Conservation (phyloP, 805 yeast genomes). For the Schwanniomyces polymorphus region DNA sequence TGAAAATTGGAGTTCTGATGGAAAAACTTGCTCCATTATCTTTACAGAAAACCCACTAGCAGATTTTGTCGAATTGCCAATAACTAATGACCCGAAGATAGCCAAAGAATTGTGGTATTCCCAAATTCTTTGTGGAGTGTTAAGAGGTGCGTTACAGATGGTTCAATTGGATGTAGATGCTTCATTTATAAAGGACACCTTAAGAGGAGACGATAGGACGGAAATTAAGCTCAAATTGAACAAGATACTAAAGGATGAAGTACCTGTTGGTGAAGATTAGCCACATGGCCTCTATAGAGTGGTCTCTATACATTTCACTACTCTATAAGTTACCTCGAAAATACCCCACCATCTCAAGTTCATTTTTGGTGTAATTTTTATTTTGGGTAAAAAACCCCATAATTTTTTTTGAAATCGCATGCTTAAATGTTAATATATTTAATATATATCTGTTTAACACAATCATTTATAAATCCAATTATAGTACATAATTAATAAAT, state of each 20-base stretch:
- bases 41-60: slow-evolving; percentile 87
- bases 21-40: slow-evolving; percentile 69
- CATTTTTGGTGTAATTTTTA: not conserved
- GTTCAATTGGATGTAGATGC: slow-evolving; percentile 91
- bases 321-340: not conserved
- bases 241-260: slow-evolving; percentile 82
- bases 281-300: not conserved
- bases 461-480: not conserved
- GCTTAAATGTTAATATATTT: not conserved
- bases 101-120: slow-evolving; percentile 85
- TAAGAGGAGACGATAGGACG: slow-evolving; percentile 81
- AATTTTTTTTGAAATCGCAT: not conserved
- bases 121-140: slow-evolving; percentile 83
- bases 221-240: slow-evolving; percentile 74
- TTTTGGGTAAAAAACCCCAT: not conserved
- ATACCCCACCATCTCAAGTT: not conserved
- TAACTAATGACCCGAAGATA: slow-evolving; percentile 62
- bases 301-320: not conserved
- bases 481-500: not conserved
- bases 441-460: not conserved
- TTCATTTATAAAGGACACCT: slow-evolving; percentile 71
- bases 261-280: slow-evolving; percentile 94
- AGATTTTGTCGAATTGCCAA: slow-evolving; percentile 91
- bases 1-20: slow-evolving; percentile 74
- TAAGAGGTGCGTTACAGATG: slow-evolving; percentile 92